Evolutionary conservation across 768 basidiomycete genomes (phyloP), one percentile per base, ranked within the genome.

Genomic region (Roridomyces roridus): DNA sequence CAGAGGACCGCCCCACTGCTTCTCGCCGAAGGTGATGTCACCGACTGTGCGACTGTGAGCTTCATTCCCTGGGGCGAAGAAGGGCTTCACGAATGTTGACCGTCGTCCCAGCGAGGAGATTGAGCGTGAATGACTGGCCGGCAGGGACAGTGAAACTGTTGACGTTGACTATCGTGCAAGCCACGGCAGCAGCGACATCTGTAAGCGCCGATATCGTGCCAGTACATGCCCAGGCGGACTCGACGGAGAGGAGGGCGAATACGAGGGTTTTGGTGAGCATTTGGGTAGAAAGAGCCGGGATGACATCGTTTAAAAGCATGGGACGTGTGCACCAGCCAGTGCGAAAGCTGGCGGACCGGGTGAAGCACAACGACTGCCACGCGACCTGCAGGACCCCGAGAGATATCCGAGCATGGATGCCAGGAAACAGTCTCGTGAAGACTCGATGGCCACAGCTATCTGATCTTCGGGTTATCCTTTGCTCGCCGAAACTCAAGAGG

Each of bases 11-110:
- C 65, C 70, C 85, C 84, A 85, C 36, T 64, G 78, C 50, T 65
- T 9, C 44, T 80, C 80, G 7, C 79, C 85, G 65, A 89, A 88
- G 21, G 67, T 60, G 41, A 89, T 76, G 28, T 88, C 79, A 17
- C 87, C 87, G 57, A 76, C 84, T 87, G 26, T 11, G 34, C 57
- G n/a, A 6, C 20, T 17, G 3, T 8, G 17, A 35, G 17, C 9
- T n/a, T 35, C 4, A 35, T 47, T 14, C 28, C n/a, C 26, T 20
- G 45, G 15, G 41, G 17, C 14, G 40, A 35, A 55, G n/a, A 37
- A n/a, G 28, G 6, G 14, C 65, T 76, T 64, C 52, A 79, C 80
- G 47, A 59, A 83, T 65, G 46, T 77, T 80, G 55, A 83, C 80
- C 10, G 69, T 77, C 5, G 79, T 76, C 4, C 76, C 75, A n/a